These are phyloP conservation scores for Trichothecium sympodiale DNA, from an alignment of 2,329 filamentous ascomycete species.

Conservation along the genomic window DNA sequence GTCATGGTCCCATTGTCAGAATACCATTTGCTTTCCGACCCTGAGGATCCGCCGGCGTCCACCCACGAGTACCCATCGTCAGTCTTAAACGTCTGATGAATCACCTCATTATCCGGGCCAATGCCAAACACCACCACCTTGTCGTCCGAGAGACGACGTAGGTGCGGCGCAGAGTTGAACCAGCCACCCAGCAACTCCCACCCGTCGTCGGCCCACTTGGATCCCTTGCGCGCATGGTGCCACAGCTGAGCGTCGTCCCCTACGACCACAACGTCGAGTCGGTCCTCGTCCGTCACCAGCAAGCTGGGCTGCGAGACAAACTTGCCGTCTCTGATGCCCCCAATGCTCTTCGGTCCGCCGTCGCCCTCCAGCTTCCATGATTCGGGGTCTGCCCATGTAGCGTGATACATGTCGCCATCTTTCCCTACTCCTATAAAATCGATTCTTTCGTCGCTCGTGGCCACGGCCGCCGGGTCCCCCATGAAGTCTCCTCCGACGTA, in stretches of 20 bases:
- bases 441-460: background rate
- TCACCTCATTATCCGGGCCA: background rate
- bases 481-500: slow-evolving; percentile 1
- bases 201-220: background rate
- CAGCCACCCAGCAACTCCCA: slow-evolving; percentile 8
- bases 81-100: slow-evolving; percentile 1
- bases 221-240: slow-evolving; percentile 4
- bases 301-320: slow-evolving; percentile 6
- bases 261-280: slow-evolving; percentile 7
- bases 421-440: slow-evolving; percentile 2
- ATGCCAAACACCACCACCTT: slow-evolving; percentile 2
- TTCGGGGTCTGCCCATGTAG: slow-evolving; percentile 2
- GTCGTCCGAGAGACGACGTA: background rate
- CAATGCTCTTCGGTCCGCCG: slow-evolving; percentile 3
- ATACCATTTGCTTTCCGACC: background rate
- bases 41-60: background rate
- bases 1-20: no score
- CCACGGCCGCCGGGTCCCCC: background rate
- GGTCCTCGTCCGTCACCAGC: slow-evolving; percentile 3
- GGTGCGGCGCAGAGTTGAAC: slow-evolving; percentile 9
- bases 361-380: no score
- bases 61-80: background rate
- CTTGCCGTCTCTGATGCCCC: slow-evolving; percentile 3
- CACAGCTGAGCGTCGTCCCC: slow-evolving; percentile 6
- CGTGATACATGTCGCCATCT: slow-evolving; percentile 5